Evolutionary conservation across 805 yeast species (phyloP).

Genomic region (Lipomyces sp.): DNA sequence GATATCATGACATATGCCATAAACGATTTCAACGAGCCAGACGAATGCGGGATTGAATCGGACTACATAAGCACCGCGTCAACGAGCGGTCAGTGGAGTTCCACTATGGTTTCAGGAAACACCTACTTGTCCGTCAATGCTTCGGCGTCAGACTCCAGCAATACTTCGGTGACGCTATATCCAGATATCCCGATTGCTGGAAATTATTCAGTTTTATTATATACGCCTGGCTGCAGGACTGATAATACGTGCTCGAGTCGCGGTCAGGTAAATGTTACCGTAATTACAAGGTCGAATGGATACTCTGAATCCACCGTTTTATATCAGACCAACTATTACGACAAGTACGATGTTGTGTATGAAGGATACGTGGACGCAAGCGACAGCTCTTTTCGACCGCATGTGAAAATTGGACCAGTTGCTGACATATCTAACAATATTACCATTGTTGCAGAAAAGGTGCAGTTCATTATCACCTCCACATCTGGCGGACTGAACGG

Average conservation of each 20-base stretch:
- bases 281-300: slow-evolving; percentile 49
- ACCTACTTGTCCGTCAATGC: slow-evolving; percentile 37
- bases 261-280: slow-evolving; percentile 74
- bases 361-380: slow-evolving; percentile 60
- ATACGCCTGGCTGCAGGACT: slow-evolving; percentile 80
- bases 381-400: slow-evolving; percentile 40
- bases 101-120: slow-evolving; percentile 35
- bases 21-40: slow-evolving; percentile 59
- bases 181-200: slow-evolving; percentile 75
- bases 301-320: slow-evolving; percentile 46
- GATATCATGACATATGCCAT: slow-evolving; percentile 66
- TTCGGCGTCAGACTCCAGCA: slow-evolving; percentile 6
- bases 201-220: slow-evolving; percentile 63
- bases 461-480: slow-evolving; percentile 34
- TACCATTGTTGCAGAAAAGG: slow-evolving; percentile 29
- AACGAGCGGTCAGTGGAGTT: slow-evolving; percentile 31
- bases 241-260: slow-evolving; percentile 68
- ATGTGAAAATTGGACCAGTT: slow-evolving; percentile 45
- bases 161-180: slow-evolving; percentile 39
- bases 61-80: slow-evolving; percentile 38
- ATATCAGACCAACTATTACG: slow-evolving; percentile 74
- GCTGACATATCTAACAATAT: slow-evolving; percentile 30
- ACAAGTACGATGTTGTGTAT: slow-evolving; percentile 76
- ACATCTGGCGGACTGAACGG: slow-evolving; percentile 53
- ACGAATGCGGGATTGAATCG: slow-evolving; percentile 49